phyloP scores from a whole-genome alignment of 805 yeast genomes.

The Cyberlindnera misumaiensis region DNA sequence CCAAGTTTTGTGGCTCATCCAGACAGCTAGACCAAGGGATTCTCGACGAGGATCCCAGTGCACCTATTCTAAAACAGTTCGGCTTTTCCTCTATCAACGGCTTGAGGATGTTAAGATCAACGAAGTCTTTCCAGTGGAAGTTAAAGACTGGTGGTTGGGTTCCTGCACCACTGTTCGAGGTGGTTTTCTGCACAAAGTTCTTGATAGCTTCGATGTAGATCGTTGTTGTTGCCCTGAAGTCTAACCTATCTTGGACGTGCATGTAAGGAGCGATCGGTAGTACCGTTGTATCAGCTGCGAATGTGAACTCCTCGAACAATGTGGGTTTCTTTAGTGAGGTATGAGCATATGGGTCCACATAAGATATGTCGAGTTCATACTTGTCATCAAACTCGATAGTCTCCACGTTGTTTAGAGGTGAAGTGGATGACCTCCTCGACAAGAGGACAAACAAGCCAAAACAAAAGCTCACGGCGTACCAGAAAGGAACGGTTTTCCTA shows the following conservation, averaged over 20 bases:
- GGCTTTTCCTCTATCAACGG: slow-evolving; percentile 34
- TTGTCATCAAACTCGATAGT: slow-evolving; percentile 11
- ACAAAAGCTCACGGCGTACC: slow-evolving; percentile 14
- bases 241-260: slow-evolving; percentile 29
- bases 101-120: slow-evolving; percentile 37
- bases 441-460: slow-evolving; percentile 18
- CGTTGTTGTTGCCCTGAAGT: slow-evolving; percentile 28
- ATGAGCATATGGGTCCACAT: slow-evolving; percentile 15
- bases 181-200: slow-evolving; percentile 23
- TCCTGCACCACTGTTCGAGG: slow-evolving; percentile 14
- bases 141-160: slow-evolving; percentile 27
- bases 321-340: slow-evolving; percentile 15
- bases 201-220: slow-evolving; percentile 29
- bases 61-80: slow-evolving; percentile 38
- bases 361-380: slow-evolving; percentile 15
- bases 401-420: slow-evolving; percentile 10
- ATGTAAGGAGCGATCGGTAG: slow-evolving; percentile 33
- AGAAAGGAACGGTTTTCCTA: slow-evolving; percentile 14
- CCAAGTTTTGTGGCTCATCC: slow-evolving; percentile 27
- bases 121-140: slow-evolving; percentile 55
- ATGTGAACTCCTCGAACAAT: slow-evolving; percentile 25
- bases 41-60: slow-evolving; percentile 33
- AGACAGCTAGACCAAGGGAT: slow-evolving; percentile 37
- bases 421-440: slow-evolving; percentile 4
- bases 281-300: slow-evolving; percentile 24